Percentiles rank a stretch among this genome's conserved stretches.
These are phyloP conservation scores for Coffea canephora DNA, from an alignment of 257 asterid genomes.

Conservation along the genomic window DNA sequence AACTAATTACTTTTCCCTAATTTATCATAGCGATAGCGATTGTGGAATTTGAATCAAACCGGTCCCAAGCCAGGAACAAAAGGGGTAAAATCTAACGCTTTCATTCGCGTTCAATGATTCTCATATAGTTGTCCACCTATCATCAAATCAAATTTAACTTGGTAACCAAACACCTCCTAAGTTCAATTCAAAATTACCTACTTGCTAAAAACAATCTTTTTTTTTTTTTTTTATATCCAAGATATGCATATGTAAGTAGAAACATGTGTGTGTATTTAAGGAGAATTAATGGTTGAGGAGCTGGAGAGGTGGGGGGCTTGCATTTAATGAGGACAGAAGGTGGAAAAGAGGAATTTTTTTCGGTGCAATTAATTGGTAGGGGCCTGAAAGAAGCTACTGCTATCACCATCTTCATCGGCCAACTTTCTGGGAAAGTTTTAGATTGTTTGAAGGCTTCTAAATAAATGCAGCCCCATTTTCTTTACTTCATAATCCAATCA, in stretches of 20 bases:
- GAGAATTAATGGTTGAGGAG: not conserved
- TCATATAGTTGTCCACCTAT: no score
- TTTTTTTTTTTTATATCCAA: no score
- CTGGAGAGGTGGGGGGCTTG: not conserved
- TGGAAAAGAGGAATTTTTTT: not conserved
- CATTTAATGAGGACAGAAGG: not conserved
- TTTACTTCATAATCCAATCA: not conserved
- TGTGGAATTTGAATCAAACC: no score
- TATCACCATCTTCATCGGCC: not conserved
- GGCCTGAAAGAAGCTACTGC: not conserved
- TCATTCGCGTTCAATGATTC: no score
- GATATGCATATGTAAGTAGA: not conserved
- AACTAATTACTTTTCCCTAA: no score
- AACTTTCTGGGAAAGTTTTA: conserved; percentile 14
- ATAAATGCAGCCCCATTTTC: not conserved
- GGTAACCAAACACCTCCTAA: no score
- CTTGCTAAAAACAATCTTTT: no score
- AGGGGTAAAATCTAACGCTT: no score
- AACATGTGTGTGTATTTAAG: not conserved
- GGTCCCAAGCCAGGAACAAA: no score
- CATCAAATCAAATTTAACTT: no score
- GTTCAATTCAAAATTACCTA: no score
- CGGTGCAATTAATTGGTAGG: conserved; percentile 21
- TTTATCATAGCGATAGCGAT: no score
- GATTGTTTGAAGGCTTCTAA: not conserved